phyloP scores from a whole-genome alignment of 352 stramenopile genomes.

The Pilasporangium apinafurcum region DNA sequence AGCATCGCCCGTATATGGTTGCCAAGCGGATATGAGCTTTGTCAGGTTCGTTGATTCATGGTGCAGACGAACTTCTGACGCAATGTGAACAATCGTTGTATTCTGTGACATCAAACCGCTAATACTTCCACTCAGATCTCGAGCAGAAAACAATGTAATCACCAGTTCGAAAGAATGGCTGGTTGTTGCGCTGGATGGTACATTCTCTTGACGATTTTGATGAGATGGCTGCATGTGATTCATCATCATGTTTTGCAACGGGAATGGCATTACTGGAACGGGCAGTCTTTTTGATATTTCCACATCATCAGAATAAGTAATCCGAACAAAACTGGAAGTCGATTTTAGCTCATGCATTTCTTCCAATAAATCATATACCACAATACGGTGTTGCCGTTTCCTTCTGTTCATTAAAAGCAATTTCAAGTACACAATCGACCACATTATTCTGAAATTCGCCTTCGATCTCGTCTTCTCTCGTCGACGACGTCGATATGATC shows the following conservation, averaged over 20 bases:
- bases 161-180: background rate
- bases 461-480: too few species aligned
- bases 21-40: background rate
- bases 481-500: slow-evolving; percentile 1
- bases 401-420: background rate
- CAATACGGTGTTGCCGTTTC: background rate
- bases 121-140: too few species aligned
- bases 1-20: background rate
- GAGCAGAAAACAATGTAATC: background rate
- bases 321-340: background rate
- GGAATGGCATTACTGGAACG: too few species aligned
- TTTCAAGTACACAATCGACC: background rate
- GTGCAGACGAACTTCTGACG: background rate
- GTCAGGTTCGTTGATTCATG: background rate
- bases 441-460: background rate
- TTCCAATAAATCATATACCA: background rate
- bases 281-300: slow-evolving; percentile 6
- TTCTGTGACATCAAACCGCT: background rate
- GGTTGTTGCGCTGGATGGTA: too few species aligned
- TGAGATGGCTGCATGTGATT: too few species aligned
- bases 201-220: too few species aligned
- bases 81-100: background rate
- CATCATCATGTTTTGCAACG: too few species aligned
- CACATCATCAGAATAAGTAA: background rate
- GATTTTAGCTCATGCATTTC: background rate